A percentile compares a stretch with the other conserved stretches of the same genome.
phyloP scores from a whole-genome alignment of 257 asterid genomes.

The Fraxinus anomala region DNA sequence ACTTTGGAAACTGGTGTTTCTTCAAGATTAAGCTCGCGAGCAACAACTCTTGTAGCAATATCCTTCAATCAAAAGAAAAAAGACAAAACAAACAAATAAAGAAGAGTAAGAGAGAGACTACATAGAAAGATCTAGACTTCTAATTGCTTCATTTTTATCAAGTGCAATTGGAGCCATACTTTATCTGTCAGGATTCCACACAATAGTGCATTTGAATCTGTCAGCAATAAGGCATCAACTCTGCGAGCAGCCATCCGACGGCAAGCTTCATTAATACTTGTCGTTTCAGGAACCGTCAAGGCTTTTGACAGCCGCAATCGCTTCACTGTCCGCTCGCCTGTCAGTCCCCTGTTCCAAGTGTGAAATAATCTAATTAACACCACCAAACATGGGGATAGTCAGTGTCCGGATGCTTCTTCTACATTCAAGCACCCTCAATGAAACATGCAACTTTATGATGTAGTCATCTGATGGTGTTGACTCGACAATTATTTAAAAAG shows the following conservation, averaged over 20 bases:
- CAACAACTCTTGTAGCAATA: constrained; percentile 83
- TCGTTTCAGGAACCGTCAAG: constrained; percentile 82
- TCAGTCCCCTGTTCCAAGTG: constrained; percentile 61
- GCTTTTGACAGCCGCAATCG: constrained; percentile 88
- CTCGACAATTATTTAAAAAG: background rate
- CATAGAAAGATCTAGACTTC: background rate
- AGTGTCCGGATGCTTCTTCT: background rate
- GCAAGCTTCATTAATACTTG: constrained; percentile 82
- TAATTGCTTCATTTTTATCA: constrained; percentile 4
- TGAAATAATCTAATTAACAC: constrained; percentile 14
- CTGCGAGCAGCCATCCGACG: constrained; percentile 92
- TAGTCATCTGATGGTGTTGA: background rate
- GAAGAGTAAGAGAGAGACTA: constrained; percentile 1
- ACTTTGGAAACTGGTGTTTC: constrained; percentile 88
- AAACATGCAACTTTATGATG: background rate
- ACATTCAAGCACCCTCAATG: background rate
- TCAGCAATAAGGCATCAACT: constrained; percentile 87
- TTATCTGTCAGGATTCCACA: constrained; percentile 97
- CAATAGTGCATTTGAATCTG: constrained; percentile 90
- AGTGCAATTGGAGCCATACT: constrained; percentile 43
- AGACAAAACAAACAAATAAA: background rate
- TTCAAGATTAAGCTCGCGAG: constrained; percentile 71
- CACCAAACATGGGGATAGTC: background rate
- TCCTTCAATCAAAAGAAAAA: constrained; percentile 48
- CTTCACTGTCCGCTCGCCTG: constrained; percentile 95